Evolutionary conservation across 2,329 filamentous ascomycete species (phyloP).

Genomic region (Cordyceps cateniannulata): DNA sequence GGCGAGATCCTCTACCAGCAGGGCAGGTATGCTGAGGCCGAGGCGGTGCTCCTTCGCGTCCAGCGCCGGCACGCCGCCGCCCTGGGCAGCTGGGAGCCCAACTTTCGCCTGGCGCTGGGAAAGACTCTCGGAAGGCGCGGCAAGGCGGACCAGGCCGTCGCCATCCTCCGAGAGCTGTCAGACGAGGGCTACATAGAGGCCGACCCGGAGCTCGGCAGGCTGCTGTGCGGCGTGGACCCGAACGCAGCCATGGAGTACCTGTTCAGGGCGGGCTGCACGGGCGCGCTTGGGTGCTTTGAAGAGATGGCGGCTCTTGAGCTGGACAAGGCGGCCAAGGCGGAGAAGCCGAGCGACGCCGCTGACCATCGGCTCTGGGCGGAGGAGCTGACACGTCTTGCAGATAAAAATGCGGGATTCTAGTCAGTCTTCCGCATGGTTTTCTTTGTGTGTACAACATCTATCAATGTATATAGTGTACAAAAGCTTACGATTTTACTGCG

Average conservation of each 20-base stretch:
- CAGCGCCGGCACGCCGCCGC: background rate
- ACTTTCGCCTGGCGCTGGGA: background rate
- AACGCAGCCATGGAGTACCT: slow-evolving; percentile 21
- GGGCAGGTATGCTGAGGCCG: slow-evolving; percentile 20
- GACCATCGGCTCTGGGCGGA: slow-evolving; percentile 25
- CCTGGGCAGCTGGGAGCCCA: slow-evolving; percentile 9
- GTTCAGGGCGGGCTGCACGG: slow-evolving; percentile 22
- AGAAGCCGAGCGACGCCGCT: slow-evolving; percentile 13
- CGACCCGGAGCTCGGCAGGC: slow-evolving; percentile 21
- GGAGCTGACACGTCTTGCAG: slow-evolving; percentile 29
- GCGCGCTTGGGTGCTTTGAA: slow-evolving; percentile 21
- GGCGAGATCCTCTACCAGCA: slow-evolving; percentile 23
- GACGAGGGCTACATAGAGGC: slow-evolving; percentile 20
- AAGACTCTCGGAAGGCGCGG: slow-evolving; percentile 10
- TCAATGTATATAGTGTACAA: slow-evolving; percentile 17
- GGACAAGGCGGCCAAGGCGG: slow-evolving; percentile 17
- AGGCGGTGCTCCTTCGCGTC: background rate
- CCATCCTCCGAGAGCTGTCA: slow-evolving; percentile 18
- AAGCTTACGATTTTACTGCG: background rate
- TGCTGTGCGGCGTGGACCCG: slow-evolving; percentile 19
- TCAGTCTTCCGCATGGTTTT: slow-evolving; percentile 18
- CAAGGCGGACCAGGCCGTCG: slow-evolving; percentile 19
- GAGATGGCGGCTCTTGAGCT: slow-evolving; percentile 25
- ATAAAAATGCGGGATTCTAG: slow-evolving; percentile 20
- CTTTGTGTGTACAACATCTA: background rate